Evolutionary conservation across 2,329 filamentous ascomycete genomes (phyloP).

Genomic region (Hypoxylon sp.): DNA sequence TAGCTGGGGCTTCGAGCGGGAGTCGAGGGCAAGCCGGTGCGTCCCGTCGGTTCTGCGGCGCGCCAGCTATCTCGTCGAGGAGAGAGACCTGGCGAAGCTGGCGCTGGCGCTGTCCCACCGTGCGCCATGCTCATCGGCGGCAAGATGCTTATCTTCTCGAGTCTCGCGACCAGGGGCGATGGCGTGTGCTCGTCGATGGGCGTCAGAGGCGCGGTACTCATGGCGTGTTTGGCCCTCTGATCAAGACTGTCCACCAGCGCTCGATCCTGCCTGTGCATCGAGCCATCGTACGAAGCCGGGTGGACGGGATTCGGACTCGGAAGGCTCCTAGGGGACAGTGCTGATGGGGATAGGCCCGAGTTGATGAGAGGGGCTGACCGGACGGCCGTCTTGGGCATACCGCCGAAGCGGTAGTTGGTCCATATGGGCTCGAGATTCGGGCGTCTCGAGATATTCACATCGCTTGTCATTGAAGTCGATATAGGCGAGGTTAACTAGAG

Average conservation of each 20-base stretch:
- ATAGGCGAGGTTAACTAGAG: not conserved
- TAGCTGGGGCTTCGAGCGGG: slow-evolving; percentile 7
- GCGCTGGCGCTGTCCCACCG: slow-evolving; percentile 15
- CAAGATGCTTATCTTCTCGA: slow-evolving; percentile 41
- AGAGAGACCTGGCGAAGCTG: slow-evolving; percentile 12
- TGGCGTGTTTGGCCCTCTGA: slow-evolving; percentile 35
- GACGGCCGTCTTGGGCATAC: slow-evolving; percentile 35
- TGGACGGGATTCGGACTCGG: slow-evolving; percentile 50
- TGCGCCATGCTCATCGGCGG: slow-evolving; percentile 30
- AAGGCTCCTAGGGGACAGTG: slow-evolving; percentile 44
- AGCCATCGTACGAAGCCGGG: slow-evolving; percentile 44
- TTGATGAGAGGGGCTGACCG: slow-evolving; percentile 38
- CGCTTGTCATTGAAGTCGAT: slow-evolving; percentile 38
- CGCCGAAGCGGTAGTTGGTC: slow-evolving; percentile 43
- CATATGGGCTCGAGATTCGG: slow-evolving; percentile 49
- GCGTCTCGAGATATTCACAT: slow-evolving; percentile 43
- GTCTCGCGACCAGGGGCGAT: slow-evolving; percentile 36
- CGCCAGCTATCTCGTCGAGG: slow-evolving; percentile 1
- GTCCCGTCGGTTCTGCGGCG: not conserved
- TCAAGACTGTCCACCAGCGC: slow-evolving; percentile 48
- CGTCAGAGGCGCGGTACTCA: slow-evolving; percentile 36
- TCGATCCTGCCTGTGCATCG: slow-evolving; percentile 49
- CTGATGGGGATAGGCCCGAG: slow-evolving; percentile 42
- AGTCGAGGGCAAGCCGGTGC: not conserved
- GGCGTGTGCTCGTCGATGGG: slow-evolving; percentile 45